phyloP scores from a whole-genome alignment of 345 rosid species.

The Dovyalis caffra region DNA sequence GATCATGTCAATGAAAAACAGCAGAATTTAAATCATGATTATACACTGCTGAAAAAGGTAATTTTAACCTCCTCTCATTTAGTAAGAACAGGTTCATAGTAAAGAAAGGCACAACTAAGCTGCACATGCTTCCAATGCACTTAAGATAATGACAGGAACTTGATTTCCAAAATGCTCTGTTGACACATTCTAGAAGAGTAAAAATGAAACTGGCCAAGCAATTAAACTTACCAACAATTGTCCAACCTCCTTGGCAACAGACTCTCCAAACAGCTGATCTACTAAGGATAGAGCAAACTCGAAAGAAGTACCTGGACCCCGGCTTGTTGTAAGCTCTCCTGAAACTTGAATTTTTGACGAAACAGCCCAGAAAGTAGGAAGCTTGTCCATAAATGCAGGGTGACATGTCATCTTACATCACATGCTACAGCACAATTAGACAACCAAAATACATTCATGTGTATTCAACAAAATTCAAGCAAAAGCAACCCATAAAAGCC shows the following conservation, averaged over 20 bases:
- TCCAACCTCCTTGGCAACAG: slow-evolving; percentile 58
- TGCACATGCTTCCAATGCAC: neutral
- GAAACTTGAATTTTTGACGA: slow-evolving; percentile 81
- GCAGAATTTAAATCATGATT: neutral
- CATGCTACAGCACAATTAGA: slow-evolving; percentile 50
- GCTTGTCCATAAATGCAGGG: slow-evolving; percentile 78
- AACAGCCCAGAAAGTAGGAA: slow-evolving; percentile 92
- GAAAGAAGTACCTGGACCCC: slow-evolving; percentile 90
- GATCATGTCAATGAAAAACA: neutral
- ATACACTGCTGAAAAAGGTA: neutral
- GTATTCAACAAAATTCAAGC: slow-evolving; percentile 1
- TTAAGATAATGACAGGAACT: neutral
- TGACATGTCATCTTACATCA: slow-evolving; percentile 84
- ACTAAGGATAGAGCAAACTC: slow-evolving; percentile 76
- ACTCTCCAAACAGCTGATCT: slow-evolving; percentile 79
- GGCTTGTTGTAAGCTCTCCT: slow-evolving; percentile 89
- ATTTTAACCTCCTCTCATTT: neutral
- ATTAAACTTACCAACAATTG: slow-evolving; percentile 53
- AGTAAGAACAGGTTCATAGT: neutral
- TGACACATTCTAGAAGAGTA: too few relatives aligned
- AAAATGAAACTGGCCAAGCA: neutral
- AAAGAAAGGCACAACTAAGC: neutral
- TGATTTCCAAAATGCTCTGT: too few relatives aligned
- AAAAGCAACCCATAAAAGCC: slow-evolving; percentile 7
- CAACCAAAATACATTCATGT: slow-evolving; percentile 20